Base-by-base conservation (phyloP, 495 filamentous ascomycete genomes). In the Xylaria palmicola region DNA sequence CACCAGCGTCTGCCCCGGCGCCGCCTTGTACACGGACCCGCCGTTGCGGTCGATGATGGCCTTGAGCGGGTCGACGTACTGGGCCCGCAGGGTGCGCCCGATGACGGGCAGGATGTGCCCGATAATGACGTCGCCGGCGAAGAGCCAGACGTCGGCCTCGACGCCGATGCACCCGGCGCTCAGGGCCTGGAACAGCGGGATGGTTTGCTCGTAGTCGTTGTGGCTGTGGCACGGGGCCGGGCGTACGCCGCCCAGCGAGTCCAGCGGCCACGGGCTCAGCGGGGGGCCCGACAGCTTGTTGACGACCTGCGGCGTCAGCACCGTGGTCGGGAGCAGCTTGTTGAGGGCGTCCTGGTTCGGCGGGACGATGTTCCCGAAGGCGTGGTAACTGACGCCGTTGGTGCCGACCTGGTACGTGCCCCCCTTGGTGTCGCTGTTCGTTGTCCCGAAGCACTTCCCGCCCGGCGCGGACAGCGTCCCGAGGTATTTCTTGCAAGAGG, bases 1-100 rank as follows among this genome's bases (percentile, higher is more conserved):
- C 61, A 81, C 81, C 1, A 91, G 74, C 2, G 85, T 85, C 65
- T 86, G 85, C 5, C 60, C 64, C 3, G 80, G 72, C 44, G 75
- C 72, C 3, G 80, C 63, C 48, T 83, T 78, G 66, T 86, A 89
- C 5, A 90, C 69, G 13, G 56, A 65, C 13, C 68, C 69, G 1
- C 65, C 65, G 59, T 74, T 72, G 30, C 71, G 64, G 39, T 74
- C 68, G 4, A 74, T 59, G 36, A 74, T 72, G 3, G 54, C 56
- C 37, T 60, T 56, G 5, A 74, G 52, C 9, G 72, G 69, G 20
- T 72, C 29, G 30, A 66, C 44, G 40, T 74, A 74, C 41, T 72
- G 69, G 36, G 56, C 56, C 0, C 26, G 22, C 30, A 74, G 36
- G 4, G 72, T 72, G 17, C 69, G 62, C 7, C 72, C 69, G 4